Percentiles rank a stretch among this genome's conserved stretches.
Evolutionary conservation across 768 basidiomycete species (phyloP).

Genomic region (Paxillus involutus): DNA sequence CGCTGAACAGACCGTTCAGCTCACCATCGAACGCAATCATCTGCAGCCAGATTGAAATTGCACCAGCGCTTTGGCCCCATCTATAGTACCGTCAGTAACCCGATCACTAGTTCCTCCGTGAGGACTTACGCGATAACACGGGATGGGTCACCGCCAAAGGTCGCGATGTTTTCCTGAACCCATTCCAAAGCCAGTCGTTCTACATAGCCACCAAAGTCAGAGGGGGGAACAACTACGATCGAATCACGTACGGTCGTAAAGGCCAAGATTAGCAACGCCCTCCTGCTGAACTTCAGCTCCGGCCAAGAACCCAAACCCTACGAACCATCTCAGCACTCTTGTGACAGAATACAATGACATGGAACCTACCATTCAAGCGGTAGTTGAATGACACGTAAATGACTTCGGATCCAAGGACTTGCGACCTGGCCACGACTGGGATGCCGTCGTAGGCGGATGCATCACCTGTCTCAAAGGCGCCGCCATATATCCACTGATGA

Average conservation of each 20-base stretch:
- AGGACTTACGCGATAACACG: constrained; percentile 34
- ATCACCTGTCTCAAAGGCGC: constrained; percentile 34
- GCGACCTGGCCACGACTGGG: constrained; percentile 29
- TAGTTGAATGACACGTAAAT: constrained; percentile 40
- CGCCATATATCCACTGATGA: constrained; percentile 31
- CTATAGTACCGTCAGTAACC: neutral
- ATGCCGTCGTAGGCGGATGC: constrained; percentile 19
- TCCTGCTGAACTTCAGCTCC: constrained; percentile 36
- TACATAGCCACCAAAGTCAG: neutral
- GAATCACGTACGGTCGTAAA: constrained; percentile 39
- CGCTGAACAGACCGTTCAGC: constrained; percentile 12
- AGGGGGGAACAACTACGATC: neutral
- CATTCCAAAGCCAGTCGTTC: constrained; percentile 43
- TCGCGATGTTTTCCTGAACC: constrained; percentile 40
- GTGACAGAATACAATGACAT: too few relatives aligned
- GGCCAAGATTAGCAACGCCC: constrained; percentile 43
- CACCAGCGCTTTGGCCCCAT: constrained; percentile 38
- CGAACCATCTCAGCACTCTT: neutral
- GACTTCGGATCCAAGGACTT: constrained; percentile 28
- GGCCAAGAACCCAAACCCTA: constrained; percentile 37
- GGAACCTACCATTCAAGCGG: constrained; percentile 23
- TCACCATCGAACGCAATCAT: constrained; percentile 16
- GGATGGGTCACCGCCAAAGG: constrained; percentile 44
- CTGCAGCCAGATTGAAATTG: constrained; percentile 29
- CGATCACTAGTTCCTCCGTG: neutral